phyloP scores from a whole-genome alignment of 2,329 filamentous ascomycete species.

The Clonostachys byssicola region DNA sequence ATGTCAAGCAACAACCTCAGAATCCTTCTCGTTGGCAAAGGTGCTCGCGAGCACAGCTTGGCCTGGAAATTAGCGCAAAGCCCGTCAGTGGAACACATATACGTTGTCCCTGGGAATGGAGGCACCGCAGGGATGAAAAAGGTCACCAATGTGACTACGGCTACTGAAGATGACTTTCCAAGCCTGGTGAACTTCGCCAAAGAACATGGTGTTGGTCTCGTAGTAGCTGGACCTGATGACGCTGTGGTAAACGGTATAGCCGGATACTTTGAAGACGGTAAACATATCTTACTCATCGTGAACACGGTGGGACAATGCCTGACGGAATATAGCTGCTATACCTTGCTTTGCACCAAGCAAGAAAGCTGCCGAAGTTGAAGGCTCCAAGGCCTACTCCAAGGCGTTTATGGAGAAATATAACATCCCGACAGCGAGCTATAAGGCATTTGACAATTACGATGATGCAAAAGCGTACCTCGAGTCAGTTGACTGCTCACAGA shows the following conservation, averaged over 20 bases:
- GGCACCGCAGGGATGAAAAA: constrained; percentile 58
- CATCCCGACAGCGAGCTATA: constrained; percentile 71
- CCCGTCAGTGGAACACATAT: constrained; percentile 55
- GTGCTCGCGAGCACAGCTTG: constrained; percentile 71
- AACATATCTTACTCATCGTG: neutral
- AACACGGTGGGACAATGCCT: neutral
- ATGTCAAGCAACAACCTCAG: too few species aligned
- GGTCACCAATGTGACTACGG: constrained; percentile 47
- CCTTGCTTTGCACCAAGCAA: constrained; percentile 66
- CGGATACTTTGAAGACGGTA: constrained; percentile 55
- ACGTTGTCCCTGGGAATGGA: constrained; percentile 58
- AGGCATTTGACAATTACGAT: constrained; percentile 62
- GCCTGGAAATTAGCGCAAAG: constrained; percentile 72
- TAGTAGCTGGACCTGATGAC: constrained; percentile 72
- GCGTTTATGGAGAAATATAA: constrained; percentile 72
- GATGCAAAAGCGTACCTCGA: constrained; percentile 59
- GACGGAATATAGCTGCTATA: constrained; percentile 36
- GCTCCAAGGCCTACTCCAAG: constrained; percentile 75
- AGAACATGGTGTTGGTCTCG: constrained; percentile 58
- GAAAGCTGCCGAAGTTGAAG: constrained; percentile 69
- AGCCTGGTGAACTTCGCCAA: constrained; percentile 58
- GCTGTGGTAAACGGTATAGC: constrained; percentile 73
- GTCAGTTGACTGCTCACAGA: constrained; percentile 41
- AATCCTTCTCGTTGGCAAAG: constrained; percentile 68
- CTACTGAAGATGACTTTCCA: constrained; percentile 46